phyloP scores from a whole-genome alignment of 768 basidiomycete species.

The Boletus subparvulus region DNA sequence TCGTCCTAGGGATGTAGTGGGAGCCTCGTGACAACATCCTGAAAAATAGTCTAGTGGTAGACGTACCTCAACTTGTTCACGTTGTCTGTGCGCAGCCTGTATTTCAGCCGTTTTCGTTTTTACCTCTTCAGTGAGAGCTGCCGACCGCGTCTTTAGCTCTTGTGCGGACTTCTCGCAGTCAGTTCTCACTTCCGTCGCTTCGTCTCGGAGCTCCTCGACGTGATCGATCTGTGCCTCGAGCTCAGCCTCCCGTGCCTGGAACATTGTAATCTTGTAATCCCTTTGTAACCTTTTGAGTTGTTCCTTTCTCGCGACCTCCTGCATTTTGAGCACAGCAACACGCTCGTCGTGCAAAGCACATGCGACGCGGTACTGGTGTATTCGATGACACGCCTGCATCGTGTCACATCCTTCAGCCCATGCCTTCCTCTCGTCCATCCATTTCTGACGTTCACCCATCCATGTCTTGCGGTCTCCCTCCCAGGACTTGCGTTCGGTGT shows the following conservation, averaged over 20 bases:
- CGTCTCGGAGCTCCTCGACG: conserved; percentile 48
- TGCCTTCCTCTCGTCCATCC: conserved; percentile 51
- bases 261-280: conserved; percentile 67
- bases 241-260: conserved; percentile 61
- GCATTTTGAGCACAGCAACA: conserved; percentile 49
- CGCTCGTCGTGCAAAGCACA: conserved; percentile 56
- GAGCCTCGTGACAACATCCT: neutral
- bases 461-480: conserved; percentile 29
- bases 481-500: conserved; percentile 38
- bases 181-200: conserved; percentile 13
- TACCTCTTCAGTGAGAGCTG: conserved; percentile 37
- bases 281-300: conserved; percentile 58
- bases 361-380: conserved; percentile 59
- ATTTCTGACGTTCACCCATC: conserved; percentile 34
- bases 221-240: conserved; percentile 53
- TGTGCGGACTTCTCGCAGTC: conserved; percentile 30
- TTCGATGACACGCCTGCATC: conserved; percentile 60
- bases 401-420: conserved; percentile 66
- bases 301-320: conserved; percentile 54
- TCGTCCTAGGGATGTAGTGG: conserved; percentile 33
- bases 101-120: conserved; percentile 43
- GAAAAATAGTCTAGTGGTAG: neutral
- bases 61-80: conserved; percentile 47
- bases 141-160: conserved; percentile 31
- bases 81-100: conserved; percentile 41